These are phyloP conservation scores for Zanthoxylum bungeanum DNA, from an alignment of 345 rosid genomes.

Conservation along the genomic window DNA sequence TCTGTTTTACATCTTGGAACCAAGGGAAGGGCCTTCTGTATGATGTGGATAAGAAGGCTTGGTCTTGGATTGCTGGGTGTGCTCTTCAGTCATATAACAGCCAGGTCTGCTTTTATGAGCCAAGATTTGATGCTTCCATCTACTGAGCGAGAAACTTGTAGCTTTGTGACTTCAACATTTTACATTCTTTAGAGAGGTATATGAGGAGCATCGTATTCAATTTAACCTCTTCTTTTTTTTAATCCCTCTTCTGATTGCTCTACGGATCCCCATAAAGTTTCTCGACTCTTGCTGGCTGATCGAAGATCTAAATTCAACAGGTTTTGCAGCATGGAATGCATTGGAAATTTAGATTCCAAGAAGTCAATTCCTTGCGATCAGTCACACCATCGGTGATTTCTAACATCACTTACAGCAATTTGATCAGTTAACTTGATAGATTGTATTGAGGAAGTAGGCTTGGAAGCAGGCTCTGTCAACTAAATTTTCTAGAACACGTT, in stretches of 20 bases:
- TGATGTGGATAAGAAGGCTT: constrained; percentile 83
- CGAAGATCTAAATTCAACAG: constrained; percentile 5
- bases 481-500: neutral
- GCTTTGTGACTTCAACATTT: neutral
- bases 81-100: constrained; percentile 96
- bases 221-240: neutral
- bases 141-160: constrained; percentile 20
- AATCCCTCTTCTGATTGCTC: neutral
- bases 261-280: constrained; percentile 3
- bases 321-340: neutral
- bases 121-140: constrained; percentile 84
- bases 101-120: constrained; percentile 96
- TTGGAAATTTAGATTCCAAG: neutral
- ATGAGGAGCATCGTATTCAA: constrained; percentile 12
- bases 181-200: constrained; percentile 1
- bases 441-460: neutral
- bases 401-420: neutral
- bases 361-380: neutral
- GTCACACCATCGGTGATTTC: neutral
- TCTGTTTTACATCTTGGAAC: constrained; percentile 98
- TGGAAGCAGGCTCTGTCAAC: constrained; percentile 12
- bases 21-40: constrained; percentile 90
- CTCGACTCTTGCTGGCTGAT: constrained; percentile 1
- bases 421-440: neutral
- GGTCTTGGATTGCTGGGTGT: constrained; percentile 97